These are phyloP conservation scores for Mallotus repandus DNA, from an alignment of 441 rosid genomes.

Conservation along the genomic window DNA sequence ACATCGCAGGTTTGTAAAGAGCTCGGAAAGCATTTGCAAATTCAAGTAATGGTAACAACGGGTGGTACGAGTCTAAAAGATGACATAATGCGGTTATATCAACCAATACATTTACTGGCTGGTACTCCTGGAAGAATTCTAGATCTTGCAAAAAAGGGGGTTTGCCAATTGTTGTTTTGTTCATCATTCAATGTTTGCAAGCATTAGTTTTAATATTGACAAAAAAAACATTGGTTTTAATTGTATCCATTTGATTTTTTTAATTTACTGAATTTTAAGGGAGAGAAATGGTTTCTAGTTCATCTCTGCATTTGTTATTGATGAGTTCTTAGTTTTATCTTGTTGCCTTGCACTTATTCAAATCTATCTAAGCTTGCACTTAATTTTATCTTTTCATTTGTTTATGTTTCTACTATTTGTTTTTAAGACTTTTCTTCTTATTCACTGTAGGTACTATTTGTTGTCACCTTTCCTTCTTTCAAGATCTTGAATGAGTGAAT, in stretches of 20 bases:
- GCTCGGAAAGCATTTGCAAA: constrained; percentile 90
- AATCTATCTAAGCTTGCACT: too few relatives aligned
- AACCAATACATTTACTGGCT: constrained; percentile 92
- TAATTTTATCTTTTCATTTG: neutral
- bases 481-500: constrained; percentile 12
- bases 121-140: constrained; percentile 98
- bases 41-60: constrained; percentile 98
- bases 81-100: constrained; percentile 97
- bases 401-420: neutral
- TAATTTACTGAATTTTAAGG: too few relatives aligned
- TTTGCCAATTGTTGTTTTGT: too few relatives aligned
- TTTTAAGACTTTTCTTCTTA: constrained; percentile 46
- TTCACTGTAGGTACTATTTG: constrained; percentile 39
- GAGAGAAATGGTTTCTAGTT: too few relatives aligned
- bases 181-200: too few relatives aligned
- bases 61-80: constrained; percentile 99
- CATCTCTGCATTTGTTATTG: too few relatives aligned
- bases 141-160: constrained; percentile 90
- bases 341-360: too few relatives aligned
- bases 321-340: too few relatives aligned
- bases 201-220: too few relatives aligned
- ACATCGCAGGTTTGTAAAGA: constrained; percentile 99
- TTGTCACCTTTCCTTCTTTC: constrained; percentile 19
- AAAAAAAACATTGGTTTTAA: too few relatives aligned
- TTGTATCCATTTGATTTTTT: too few relatives aligned